Base-by-base conservation (phyloP, 108 stramenopile genomes). In the Pseudonitzschia delicatissima region DNA sequence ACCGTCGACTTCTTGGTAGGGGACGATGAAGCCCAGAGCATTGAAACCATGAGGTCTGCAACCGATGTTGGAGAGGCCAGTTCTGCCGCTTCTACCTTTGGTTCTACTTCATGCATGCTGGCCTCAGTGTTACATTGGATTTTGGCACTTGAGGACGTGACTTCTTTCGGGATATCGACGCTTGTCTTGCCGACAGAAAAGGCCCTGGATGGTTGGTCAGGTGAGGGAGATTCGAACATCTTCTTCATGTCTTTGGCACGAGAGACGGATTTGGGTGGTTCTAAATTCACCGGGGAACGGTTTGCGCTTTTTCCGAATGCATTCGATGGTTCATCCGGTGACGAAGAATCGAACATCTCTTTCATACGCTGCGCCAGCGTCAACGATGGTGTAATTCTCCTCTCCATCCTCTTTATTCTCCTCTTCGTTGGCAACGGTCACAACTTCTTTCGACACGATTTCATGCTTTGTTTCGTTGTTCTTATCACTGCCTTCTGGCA, bases 171-270 rank as follows among this genome's bases (percentile, higher is more conserved):
- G n/a, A n/a, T n/a, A n/a, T n/a, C n/a, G n/a, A n/a, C n/a, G n/a
- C n/a, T n/a, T n/a, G n/a, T n/a, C n/a, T n/a, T n/a, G n/a, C n/a
- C n/a, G n/a, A n/a, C n/a, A n/a, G n/a, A n/a, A n/a, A n/a, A n/a
- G n/a, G n/a, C n/a, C n/a, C n/a, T 55, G 28, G 53, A 55, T 15
- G 53, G 53, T 55, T 35, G 29, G 9, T 55, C 53, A 27, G 53
- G 53, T 55, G 53, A 55, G n/a, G 53, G 32, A 55, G 53, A 55
- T 31, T 55, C 53, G 31, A 55, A 55, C 53, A 55, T 55, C 3
- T 55, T 55, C 31, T 55, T 55, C 53, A 55, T 55, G n/a, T 33
- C 15, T 55, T 18, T 33, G 12, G 53, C 31, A n/a, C n/a, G n/a
- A n/a, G n/a, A n/a, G n/a, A n/a, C n/a, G n/a, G n/a, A n/a, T n/a